Percentiles rank a stretch among this genome's conserved stretches.
These are phyloP conservation scores for Fusarium oxysporum DNA, from an alignment of 2,329 filamentous ascomycete species.

Conservation along the genomic window DNA sequence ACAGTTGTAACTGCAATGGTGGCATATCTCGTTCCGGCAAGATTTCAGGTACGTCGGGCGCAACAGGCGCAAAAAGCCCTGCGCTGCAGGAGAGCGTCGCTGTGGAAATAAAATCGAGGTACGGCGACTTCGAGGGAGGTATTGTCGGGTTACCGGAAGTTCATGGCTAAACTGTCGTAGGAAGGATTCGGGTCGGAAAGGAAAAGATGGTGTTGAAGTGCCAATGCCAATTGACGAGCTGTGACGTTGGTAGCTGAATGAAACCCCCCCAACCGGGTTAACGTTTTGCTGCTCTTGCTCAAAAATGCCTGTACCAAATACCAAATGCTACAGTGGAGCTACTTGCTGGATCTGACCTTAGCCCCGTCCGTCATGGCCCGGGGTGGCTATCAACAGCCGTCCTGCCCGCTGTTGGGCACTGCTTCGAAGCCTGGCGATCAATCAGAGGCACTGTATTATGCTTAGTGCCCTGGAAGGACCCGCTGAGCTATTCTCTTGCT, in stretches of 20 bases:
- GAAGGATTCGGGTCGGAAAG: conserved; percentile 9
- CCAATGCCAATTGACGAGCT: conserved; percentile 39
- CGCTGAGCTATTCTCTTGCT: conserved; percentile 34
- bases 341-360: conserved; percentile 7
- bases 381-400: conserved; percentile 36
- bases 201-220: conserved; percentile 33
- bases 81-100: conserved; percentile 17
- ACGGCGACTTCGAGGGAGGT: conserved; percentile 5
- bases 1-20: conserved; percentile 34
- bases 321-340: conserved; percentile 25
- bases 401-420: conserved; percentile 22
- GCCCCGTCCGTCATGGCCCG: conserved; percentile 16
- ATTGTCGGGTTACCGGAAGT: conserved; percentile 36
- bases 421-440: conserved; percentile 31
- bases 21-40: conserved; percentile 50
- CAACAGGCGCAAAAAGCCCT: conserved; percentile 25
- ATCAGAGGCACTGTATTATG: conserved; percentile 47
- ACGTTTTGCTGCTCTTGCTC: conserved; percentile 23
- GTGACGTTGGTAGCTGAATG: conserved; percentile 39
- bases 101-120: conserved; percentile 7
- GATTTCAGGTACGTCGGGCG: conserved; percentile 26
- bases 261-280: conserved; percentile 33
- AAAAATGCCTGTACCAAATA: conserved; percentile 27
- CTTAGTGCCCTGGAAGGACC: conserved; percentile 45
- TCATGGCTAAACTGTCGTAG: conserved; percentile 35